Evolutionary conservation across 2,329 filamentous ascomycete genomes (phyloP).

Genomic region (Trichoderma sp.): DNA sequence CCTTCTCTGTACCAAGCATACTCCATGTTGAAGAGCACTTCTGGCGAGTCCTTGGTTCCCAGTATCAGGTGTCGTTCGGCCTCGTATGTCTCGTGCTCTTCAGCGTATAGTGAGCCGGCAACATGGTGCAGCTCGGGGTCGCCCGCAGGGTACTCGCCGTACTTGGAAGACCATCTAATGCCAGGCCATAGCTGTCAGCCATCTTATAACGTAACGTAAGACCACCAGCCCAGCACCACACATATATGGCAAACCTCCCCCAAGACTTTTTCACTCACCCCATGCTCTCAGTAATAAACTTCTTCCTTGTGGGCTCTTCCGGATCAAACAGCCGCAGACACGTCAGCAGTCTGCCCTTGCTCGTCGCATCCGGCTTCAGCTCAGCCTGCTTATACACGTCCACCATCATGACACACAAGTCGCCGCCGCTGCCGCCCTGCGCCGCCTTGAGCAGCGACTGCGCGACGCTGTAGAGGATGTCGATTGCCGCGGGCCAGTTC

Average conservation of each 20-base stretch:
- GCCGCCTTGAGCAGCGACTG: slow-evolving; percentile 83
- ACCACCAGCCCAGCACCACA: not conserved
- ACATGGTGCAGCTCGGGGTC: slow-evolving; percentile 96
- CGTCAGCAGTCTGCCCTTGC: slow-evolving; percentile 72
- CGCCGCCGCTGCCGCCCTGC: slow-evolving; percentile 90
- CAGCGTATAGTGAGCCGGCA: slow-evolving; percentile 81
- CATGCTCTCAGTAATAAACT: slow-evolving; percentile 83
- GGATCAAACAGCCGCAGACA: slow-evolving; percentile 76
- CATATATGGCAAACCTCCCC: not conserved
- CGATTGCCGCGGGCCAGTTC: slow-evolving; percentile 81
- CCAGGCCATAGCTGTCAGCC: not conserved
- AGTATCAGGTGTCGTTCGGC: slow-evolving; percentile 87
- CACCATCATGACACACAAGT: slow-evolving; percentile 80
- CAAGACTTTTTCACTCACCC: slow-evolving; percentile 48
- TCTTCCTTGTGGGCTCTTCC: slow-evolving; percentile 88
- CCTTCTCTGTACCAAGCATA: slow-evolving; percentile 93
- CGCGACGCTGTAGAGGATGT: slow-evolving; percentile 81
- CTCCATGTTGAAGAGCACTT: slow-evolving; percentile 76
- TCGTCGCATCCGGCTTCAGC: slow-evolving; percentile 69
- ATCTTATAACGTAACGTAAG: not conserved
- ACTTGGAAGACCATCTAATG: slow-evolving; percentile 74
- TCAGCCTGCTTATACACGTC: slow-evolving; percentile 89
- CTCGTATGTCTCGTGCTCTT: slow-evolving; percentile 89
- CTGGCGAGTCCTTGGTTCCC: slow-evolving; percentile 84
- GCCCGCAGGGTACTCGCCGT: slow-evolving; percentile 82